Conservation (phyloP, 768 basidiomycete genomes). For the Serendipita sp. region DNA sequence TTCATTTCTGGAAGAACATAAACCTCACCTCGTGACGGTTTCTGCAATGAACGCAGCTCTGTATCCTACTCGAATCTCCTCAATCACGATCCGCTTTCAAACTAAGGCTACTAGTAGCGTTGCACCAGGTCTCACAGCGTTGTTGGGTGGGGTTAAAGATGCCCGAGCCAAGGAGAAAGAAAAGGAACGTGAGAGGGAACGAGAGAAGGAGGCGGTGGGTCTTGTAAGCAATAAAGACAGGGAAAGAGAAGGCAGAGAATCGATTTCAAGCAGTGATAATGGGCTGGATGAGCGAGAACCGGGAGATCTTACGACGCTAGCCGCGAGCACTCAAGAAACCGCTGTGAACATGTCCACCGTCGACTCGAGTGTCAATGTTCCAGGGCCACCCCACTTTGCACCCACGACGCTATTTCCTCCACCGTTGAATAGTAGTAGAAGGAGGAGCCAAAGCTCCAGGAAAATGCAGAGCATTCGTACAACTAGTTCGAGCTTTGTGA, state of each 20-base stretch:
- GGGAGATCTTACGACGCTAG: constrained; percentile 2
- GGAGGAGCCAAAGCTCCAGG: constrained; percentile 41
- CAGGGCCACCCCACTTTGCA: constrained; percentile 21
- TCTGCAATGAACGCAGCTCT: constrained; percentile 16
- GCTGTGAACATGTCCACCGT: constrained; percentile 16
- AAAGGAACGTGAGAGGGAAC: constrained; percentile 4
- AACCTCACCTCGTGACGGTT: constrained; percentile 31
- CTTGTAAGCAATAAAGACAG: constrained; percentile 23
- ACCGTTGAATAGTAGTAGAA: constrained; percentile 32
- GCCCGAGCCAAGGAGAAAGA: constrained; percentile 1
- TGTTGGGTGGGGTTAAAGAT: constrained; percentile 43
- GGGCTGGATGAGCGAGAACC: constrained; percentile 35
- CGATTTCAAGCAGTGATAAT: constrained; percentile 70
- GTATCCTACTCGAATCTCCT: constrained; percentile 49
- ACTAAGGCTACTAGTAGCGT: constrained; percentile 25
- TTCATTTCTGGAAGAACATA: constrained; percentile 75
- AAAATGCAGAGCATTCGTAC: constrained; percentile 88
- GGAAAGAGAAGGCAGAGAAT: constrained; percentile 39
- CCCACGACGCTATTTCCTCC: constrained; percentile 47
- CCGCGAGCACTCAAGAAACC: not conserved
- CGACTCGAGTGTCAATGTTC: constrained; percentile 16
- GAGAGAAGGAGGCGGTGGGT: constrained; percentile 20
- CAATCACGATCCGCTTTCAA: constrained; percentile 46
- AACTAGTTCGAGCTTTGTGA: constrained; percentile 84
- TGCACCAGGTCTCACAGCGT: constrained; percentile 47